Evolutionary conservation across 768 basidiomycete genomes (phyloP), one percentile per base, ranked within the genome.

Genomic region (Leucosporidium scottii): DNA sequence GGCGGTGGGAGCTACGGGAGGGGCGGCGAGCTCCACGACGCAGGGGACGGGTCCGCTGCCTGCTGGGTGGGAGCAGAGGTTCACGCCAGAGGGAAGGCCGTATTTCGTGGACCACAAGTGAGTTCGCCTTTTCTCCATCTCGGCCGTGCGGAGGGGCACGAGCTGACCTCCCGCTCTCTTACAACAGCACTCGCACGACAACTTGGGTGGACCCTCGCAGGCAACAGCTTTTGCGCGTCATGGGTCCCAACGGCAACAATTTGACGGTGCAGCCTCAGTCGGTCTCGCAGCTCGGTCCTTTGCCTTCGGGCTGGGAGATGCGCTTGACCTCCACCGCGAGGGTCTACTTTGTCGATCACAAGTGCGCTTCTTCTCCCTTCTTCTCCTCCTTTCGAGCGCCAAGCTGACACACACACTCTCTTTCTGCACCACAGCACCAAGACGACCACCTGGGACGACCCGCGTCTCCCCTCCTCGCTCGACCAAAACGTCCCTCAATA

Each of bases 131-230:
- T 59, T 3, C n/a, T 39, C 50, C n/a, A n/a, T n/a, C n/a, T n/a
- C n/a, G n/a, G n/a, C n/a, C 49, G 20, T 18, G 18, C 3, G 3
- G 21, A 39, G 34, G 1, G 56, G 30, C 2, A 23, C 7, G 21
- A 36, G 36, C 36, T 44, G 23, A 59, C 39, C n/a, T 17, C 39
- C 15, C 39, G 39, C 3, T 44, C 8, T 10, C 13, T 44, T 44
- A 17, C 6, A 51, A 51, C 44, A 59, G 59, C 77, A 98, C 94
- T 17, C 86, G 96, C 58, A 98, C 96, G 25, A 98, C 96, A 39
- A 99, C 96, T n/a, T 99, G 96, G 96, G 93, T 98, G 28, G 96
- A 99, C 78, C 96, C 96, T 49, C 88, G 96, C 59, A 86, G 96
- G 56, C 96, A 98, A 80, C 92, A 93, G 17, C 85, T 98, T 68